A percentile compares a stretch with the other conserved stretches of the same genome.
Evolutionary conservation across 768 basidiomycete species (phyloP).

Genomic region (Collybiopsis confluens): DNA sequence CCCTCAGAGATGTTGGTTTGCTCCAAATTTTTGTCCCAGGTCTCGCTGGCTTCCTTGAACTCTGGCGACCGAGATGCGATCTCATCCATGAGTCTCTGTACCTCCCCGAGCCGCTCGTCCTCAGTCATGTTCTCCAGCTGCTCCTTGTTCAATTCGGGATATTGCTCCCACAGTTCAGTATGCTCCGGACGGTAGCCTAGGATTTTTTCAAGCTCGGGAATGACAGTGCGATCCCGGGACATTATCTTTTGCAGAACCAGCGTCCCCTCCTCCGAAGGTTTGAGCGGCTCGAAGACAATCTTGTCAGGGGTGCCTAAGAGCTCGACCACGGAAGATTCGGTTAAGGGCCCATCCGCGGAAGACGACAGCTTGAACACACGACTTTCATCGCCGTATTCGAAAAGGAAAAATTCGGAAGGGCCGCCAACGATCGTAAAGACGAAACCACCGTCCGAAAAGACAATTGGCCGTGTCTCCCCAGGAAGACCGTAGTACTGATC

Average conservation of each 20-base stretch:
- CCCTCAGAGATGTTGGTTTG: background rate
- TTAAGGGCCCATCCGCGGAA: conserved; percentile 2
- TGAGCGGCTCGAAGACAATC: conserved; percentile 11
- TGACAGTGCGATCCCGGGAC: conserved; percentile 25
- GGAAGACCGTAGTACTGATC: conserved; percentile 23
- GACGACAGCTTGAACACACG: background rate
- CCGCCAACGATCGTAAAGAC: conserved; percentile 39
- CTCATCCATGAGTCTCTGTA: background rate
- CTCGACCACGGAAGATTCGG: conserved; percentile 8
- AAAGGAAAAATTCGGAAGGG: conserved; percentile 24
- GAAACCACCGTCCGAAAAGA: conserved; percentile 22
- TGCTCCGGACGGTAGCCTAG: conserved; percentile 24
- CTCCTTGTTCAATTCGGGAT: background rate
- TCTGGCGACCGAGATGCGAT: conserved; percentile 6
- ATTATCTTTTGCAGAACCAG: conserved; percentile 22
- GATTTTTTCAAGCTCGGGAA: conserved; percentile 26
- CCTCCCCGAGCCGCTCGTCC: background rate
- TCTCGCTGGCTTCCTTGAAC: conserved; percentile 3
- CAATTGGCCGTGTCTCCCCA: conserved; percentile 28
- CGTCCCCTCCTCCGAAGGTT: conserved; percentile 23
- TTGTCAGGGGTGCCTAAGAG: conserved; percentile 25
- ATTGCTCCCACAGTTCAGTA: conserved; percentile 11
- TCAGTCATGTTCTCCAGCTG: background rate
- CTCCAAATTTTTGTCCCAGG: background rate
- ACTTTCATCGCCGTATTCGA: conserved; percentile 35